Conservation (phyloP, 1,284 basidiomycete genomes). For the Melampsora americana region DNA sequence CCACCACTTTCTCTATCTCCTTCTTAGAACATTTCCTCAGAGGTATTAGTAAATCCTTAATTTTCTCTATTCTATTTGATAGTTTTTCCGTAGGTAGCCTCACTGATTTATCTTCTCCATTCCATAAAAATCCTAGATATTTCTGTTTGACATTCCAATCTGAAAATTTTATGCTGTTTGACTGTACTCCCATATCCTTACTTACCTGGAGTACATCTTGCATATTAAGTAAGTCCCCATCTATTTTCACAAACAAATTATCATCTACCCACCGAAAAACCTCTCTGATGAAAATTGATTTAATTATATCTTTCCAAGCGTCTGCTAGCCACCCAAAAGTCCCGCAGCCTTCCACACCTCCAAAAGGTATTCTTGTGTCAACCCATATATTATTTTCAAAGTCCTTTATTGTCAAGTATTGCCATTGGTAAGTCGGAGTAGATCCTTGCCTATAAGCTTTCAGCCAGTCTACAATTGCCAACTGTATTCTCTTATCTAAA, state of each 20-base stretch:
- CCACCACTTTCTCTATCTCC: background rate
- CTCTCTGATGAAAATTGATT: too few species aligned
- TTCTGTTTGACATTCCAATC: background rate
- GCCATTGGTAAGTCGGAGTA: too few species aligned
- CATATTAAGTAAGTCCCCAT: background rate
- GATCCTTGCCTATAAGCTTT: too few species aligned
- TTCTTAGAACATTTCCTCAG: background rate
- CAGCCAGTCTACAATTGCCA: too few species aligned
- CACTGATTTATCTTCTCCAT: background rate
- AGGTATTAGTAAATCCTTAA: background rate
- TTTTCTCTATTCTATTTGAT: background rate
- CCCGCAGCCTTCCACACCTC: too few species aligned
- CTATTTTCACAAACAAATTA: background rate
- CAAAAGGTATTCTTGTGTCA: too few species aligned
- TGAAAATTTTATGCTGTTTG: background rate
- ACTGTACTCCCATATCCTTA: background rate
- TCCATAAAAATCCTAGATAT: background rate
- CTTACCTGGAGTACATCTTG: background rate
- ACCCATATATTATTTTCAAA: too few species aligned
- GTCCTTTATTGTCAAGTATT: too few species aligned
- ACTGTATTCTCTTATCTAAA: too few species aligned
- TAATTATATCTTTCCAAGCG: too few species aligned
- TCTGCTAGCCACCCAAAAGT: too few species aligned
- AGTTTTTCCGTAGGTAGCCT: background rate
- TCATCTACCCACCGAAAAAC: too few species aligned